phyloP scores from a whole-genome alignment of 192 early-diverging fungal species.

The Coemansia sp. region DNA sequence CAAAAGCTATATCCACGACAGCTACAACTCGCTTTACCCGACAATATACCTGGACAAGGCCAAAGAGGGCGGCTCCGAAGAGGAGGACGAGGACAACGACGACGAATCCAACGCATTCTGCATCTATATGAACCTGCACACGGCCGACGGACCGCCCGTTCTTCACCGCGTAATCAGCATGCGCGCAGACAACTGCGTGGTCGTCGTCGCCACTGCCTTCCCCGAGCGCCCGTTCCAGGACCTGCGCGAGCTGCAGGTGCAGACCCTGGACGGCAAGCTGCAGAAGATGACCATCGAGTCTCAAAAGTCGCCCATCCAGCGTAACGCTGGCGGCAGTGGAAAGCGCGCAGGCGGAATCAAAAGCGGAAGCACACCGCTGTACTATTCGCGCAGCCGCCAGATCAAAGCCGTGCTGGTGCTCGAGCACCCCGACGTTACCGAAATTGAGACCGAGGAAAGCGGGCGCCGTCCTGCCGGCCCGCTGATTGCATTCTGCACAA shows the following conservation, averaged over 20 bases:
- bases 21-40: constrained; percentile 25
- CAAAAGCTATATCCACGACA: constrained; percentile 38
- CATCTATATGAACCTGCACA: constrained; percentile 45
- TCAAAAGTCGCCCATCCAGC: neutral
- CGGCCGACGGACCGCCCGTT: constrained; percentile 10
- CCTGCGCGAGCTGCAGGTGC: constrained; percentile 36
- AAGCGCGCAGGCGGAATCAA: neutral
- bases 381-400: constrained; percentile 36
- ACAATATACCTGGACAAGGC: constrained; percentile 28
- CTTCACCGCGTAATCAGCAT: constrained; percentile 32
- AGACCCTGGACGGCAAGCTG: constrained; percentile 46
- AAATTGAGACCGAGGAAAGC: constrained; percentile 6
- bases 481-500: constrained; percentile 36
- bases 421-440: constrained; percentile 26
- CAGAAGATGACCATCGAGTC: constrained; percentile 1
- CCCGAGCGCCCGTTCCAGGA: constrained; percentile 32
- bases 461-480: constrained; percentile 21
- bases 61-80: neutral
- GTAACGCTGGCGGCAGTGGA: neutral
- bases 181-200: constrained; percentile 42
- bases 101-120: constrained; percentile 43
- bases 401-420: constrained; percentile 42
- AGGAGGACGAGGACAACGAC: constrained; percentile 28
- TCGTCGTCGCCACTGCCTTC: constrained; percentile 29
- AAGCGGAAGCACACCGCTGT: constrained; percentile 23